Evolutionary conservation across 1,139 yeast species (phyloP).

Genomic region (Fermentozyma sake): DNA sequence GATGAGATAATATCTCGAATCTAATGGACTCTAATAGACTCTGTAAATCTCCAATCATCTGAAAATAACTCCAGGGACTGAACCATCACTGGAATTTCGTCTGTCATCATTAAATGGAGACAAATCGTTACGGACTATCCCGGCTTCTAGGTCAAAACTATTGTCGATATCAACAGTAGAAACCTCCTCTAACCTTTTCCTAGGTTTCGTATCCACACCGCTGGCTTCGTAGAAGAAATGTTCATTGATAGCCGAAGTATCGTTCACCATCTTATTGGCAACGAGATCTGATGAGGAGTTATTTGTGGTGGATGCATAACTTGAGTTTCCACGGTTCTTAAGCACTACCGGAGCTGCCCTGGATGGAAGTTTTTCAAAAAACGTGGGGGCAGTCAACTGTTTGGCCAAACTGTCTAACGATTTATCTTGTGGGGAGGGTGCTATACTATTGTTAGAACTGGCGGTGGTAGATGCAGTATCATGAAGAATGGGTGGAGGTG

Average conservation of each 20-base stretch:
- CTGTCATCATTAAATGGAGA: no score
- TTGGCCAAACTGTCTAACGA: constrained; percentile 40
- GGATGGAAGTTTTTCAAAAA: constrained; percentile 38
- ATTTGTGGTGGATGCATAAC: constrained; percentile 4
- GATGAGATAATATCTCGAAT: no score
- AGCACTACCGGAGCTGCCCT: constrained; percentile 17
- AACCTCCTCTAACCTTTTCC: no score
- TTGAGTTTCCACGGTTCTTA: constrained; percentile 2
- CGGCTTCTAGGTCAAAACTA: no score
- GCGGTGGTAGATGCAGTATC: constrained; percentile 2
- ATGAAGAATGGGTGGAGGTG: constrained; percentile 1
- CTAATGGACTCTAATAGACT: no score
- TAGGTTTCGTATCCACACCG: no score
- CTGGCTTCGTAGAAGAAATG: constrained; percentile 27
- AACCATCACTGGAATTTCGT: no score
- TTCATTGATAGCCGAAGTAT: constrained; percentile 31
- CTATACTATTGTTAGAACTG: constrained; percentile 1
- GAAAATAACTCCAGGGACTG: no score
- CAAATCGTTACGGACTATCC: no score
- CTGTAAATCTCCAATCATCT: no score
- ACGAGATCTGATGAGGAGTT: constrained; percentile 15
- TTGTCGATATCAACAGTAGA: no score
- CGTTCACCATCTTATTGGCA: constrained; percentile 14
- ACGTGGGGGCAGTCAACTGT: constrained; percentile 32
- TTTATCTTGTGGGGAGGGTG: constrained; percentile 8